Conservation (phyloP, 106 monocot species). For the Dendrobium catenatum region DNA sequence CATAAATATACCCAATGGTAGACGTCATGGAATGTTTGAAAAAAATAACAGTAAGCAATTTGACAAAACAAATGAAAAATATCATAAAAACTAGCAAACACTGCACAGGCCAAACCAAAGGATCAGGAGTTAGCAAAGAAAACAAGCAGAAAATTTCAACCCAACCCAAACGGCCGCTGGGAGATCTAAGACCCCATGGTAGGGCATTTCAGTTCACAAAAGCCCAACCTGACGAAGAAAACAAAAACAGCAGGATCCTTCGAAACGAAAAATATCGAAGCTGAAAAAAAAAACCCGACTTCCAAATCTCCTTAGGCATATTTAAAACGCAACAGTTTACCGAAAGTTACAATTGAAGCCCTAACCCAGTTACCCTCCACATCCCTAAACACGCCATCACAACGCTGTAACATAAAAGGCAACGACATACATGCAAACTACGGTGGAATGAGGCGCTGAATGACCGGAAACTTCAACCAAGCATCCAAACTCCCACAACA, state of each 20-base stretch:
- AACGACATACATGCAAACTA: background rate
- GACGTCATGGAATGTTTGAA: background rate
- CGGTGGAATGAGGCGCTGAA: background rate
- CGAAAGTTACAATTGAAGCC: background rate
- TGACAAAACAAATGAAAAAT: background rate
- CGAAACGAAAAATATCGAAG: background rate
- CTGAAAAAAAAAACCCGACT: background rate
- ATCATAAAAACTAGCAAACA: background rate
- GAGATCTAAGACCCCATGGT: background rate
- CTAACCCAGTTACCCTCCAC: background rate
- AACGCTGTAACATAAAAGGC: background rate
- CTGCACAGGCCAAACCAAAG: background rate
- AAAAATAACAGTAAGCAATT: background rate
- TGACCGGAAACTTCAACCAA: background rate
- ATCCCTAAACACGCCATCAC: background rate
- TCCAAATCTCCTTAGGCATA: background rate
- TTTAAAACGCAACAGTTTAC: background rate
- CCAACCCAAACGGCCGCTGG: background rate
- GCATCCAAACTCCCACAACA: conserved; percentile 3
- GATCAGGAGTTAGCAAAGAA: background rate
- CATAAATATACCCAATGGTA: background rate
- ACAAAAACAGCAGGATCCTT: background rate
- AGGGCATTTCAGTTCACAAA: background rate
- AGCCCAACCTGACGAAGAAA: background rate
- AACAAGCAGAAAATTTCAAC: background rate